These are phyloP conservation scores for Colletotrichum nymphaeae DNA, from an alignment of 2,329 filamentous ascomycete genomes.

Conservation along the genomic window DNA sequence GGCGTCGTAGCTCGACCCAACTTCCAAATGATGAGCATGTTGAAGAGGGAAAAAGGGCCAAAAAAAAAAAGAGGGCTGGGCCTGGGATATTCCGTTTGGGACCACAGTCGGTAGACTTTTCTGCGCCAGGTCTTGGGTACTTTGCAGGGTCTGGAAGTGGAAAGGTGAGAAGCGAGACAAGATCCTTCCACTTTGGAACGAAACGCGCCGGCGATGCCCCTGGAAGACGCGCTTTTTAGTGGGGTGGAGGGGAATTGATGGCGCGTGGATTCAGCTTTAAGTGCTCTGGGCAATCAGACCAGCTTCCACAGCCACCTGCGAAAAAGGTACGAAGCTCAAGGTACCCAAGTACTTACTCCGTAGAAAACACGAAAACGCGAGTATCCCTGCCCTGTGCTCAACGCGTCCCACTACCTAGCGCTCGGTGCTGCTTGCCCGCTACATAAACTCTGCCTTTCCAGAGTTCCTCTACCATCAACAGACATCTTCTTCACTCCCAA, in stretches of 20 bases:
- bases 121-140: not conserved
- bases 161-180: conserved; percentile 22
- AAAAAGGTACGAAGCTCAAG: not conserved
- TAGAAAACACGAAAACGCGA: conserved; percentile 34
- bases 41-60: conserved; percentile 6
- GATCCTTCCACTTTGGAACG: conserved; percentile 10
- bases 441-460: conserved; percentile 35
- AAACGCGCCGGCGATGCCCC: conserved; percentile 29
- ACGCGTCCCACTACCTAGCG: conserved; percentile 29
- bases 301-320: not conserved
- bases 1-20: conserved; percentile 1
- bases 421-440: conserved; percentile 30
- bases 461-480: not conserved
- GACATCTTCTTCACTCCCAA: conserved; percentile 23
- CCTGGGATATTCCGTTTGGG: conserved; percentile 17
- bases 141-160: conserved; percentile 25
- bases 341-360: not conserved
- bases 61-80: conserved; percentile 20
- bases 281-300: not conserved
- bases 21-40: conserved; percentile 7
- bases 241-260: conserved; percentile 1
- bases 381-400: conserved; percentile 5
- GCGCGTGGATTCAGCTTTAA: conserved; percentile 14
- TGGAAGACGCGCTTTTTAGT: conserved; percentile 29
- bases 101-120: not conserved